Conservation (phyloP, 176 grass and related monocot genomes). For the Carex kokanica region DNA sequence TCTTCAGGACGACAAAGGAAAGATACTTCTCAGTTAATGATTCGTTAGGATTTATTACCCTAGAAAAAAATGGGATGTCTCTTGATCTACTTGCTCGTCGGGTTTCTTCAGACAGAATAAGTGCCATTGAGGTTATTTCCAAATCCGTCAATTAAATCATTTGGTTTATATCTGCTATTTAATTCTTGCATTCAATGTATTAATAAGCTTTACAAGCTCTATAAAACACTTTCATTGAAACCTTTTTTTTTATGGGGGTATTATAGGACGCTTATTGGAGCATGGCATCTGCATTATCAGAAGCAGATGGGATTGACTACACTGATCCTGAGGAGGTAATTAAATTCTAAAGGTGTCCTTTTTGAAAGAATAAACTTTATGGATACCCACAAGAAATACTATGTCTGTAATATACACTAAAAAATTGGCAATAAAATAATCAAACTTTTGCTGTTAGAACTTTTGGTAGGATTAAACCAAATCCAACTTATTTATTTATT, state of each 20-base stretch:
- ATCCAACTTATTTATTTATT: slow-evolving; percentile 1
- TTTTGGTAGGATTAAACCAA: neutral
- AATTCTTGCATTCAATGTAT: neutral
- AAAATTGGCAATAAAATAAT: neutral
- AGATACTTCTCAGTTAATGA: slow-evolving; percentile 37
- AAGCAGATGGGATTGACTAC: slow-evolving; percentile 97
- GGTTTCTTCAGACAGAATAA: slow-evolving; percentile 76
- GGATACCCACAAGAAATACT: neutral
- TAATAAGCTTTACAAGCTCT: neutral
- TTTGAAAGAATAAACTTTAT: neutral
- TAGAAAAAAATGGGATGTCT: slow-evolving; percentile 83
- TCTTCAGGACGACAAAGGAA: slow-evolving; percentile 47
- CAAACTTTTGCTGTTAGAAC: neutral
- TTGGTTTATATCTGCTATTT: neutral
- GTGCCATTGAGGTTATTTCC: slow-evolving; percentile 72
- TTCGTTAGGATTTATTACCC: slow-evolving; percentile 62
- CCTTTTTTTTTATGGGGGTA: neutral
- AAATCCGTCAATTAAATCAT: neutral
- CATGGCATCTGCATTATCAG: slow-evolving; percentile 92
- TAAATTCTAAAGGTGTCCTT: neutral
- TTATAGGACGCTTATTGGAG: slow-evolving; percentile 76
- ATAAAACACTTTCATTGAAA: neutral
- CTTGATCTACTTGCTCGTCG: slow-evolving; percentile 66
- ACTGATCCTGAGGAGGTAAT: slow-evolving; percentile 91
- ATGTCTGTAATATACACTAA: neutral